phyloP scores from a whole-genome alignment of 805 yeast species.

The Kregervanrija pseudodelftensis region DNA sequence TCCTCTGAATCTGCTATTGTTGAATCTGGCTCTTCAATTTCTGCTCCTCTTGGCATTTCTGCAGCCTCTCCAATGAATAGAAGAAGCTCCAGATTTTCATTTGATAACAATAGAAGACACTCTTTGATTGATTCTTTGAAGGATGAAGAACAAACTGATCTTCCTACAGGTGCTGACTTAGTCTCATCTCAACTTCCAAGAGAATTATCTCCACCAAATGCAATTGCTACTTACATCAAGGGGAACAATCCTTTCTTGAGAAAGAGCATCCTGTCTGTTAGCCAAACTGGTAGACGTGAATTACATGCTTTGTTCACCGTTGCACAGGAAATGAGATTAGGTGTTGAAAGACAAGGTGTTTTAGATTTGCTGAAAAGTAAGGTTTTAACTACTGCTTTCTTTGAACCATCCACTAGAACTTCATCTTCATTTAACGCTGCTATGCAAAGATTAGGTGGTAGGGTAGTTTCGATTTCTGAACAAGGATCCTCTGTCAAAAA shows the following conservation, averaged over 20 bases:
- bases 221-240: slow-evolving; percentile 70
- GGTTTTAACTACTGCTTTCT: slow-evolving; percentile 88
- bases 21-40: slow-evolving; percentile 10
- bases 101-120: slow-evolving; percentile 33
- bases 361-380: slow-evolving; percentile 86
- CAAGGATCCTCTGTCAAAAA: slow-evolving; percentile 91
- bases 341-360: slow-evolving; percentile 94
- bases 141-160: slow-evolving; percentile 30
- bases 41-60: slow-evolving; percentile 22
- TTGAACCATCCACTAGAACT: slow-evolving; percentile 98
- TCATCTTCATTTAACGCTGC: slow-evolving; percentile 97
- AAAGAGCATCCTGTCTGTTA: slow-evolving; percentile 80
- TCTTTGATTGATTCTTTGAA: slow-evolving; percentile 25
- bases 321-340: slow-evolving; percentile 96
- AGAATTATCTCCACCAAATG: slow-evolving; percentile 70
- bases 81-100: slow-evolving; percentile 46
- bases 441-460: slow-evolving; percentile 98
- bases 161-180: slow-evolving; percentile 55
- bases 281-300: slow-evolving; percentile 80
- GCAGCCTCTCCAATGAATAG: slow-evolving; percentile 26
- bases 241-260: slow-evolving; percentile 85
- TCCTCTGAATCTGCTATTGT: slow-evolving; percentile 7
- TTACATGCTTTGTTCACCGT: slow-evolving; percentile 90
- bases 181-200: slow-evolving; percentile 70
- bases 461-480: slow-evolving; percentile 83